These are phyloP conservation scores for Suillus occidentalis DNA, from an alignment of 768 basidiomycete species.

Conservation along the genomic window DNA sequence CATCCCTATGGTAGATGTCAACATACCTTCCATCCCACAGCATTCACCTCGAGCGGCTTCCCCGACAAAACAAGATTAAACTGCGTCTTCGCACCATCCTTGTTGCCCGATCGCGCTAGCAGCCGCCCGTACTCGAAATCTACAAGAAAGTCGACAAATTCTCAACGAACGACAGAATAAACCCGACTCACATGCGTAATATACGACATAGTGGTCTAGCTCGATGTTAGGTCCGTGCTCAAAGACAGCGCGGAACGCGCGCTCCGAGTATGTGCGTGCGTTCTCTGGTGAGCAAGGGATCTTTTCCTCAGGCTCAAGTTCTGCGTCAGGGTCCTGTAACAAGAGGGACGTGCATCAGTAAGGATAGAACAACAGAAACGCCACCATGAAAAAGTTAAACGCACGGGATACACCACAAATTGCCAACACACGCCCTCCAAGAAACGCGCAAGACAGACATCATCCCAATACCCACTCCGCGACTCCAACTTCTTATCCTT, in stretches of 20 bases:
- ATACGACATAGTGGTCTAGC: constrained; percentile 88
- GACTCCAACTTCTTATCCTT: constrained; percentile 36
- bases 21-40: constrained; percentile 52
- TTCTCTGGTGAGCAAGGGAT: constrained; percentile 44
- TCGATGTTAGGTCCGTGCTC: constrained; percentile 68
- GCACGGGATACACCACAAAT: constrained; percentile 86
- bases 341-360: neutral
- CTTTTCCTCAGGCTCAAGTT: constrained; percentile 40
- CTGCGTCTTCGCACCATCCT: constrained; percentile 59
- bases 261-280: constrained; percentile 52
- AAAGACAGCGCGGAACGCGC: constrained; percentile 67
- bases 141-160: constrained; percentile 24
- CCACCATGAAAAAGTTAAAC: constrained; percentile 21
- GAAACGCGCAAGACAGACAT: constrained; percentile 79
- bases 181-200: constrained; percentile 71
- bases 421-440: constrained; percentile 81
- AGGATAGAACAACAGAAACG: neutral
- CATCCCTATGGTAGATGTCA: neutral
- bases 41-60: constrained; percentile 69
- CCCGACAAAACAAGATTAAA: constrained; percentile 85
- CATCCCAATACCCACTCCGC: constrained; percentile 78
- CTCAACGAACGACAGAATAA: neutral
- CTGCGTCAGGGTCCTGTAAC: constrained; percentile 61
- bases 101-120: constrained; percentile 66
- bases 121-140: constrained; percentile 90